Evolutionary conservation across 2,329 filamentous ascomycete genomes (phyloP).

Genomic region (Hypoxylon sp.): DNA sequence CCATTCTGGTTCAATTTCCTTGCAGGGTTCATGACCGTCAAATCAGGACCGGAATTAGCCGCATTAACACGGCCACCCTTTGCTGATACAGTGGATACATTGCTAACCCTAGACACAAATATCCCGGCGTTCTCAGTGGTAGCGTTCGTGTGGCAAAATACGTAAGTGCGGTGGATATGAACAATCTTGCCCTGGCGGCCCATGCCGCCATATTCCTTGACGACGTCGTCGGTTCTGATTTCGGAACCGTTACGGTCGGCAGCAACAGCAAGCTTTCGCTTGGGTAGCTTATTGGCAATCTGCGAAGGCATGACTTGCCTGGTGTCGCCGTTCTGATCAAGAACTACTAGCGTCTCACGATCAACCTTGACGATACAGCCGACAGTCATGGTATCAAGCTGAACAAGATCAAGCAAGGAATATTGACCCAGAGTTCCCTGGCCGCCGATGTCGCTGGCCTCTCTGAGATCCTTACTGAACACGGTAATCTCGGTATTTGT

Average conservation of each 20-base stretch:
- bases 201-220: constrained; percentile 90
- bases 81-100: constrained; percentile 91
- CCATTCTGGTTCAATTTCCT: constrained; percentile 76
- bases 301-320: constrained; percentile 89
- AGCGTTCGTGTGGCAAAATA: constrained; percentile 89
- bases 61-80: constrained; percentile 85
- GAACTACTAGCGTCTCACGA: constrained; percentile 86
- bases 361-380: constrained; percentile 96
- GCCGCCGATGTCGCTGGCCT: constrained; percentile 91
- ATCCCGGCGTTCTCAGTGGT: constrained; percentile 89
- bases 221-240: constrained; percentile 89
- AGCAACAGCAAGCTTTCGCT: constrained; percentile 85
- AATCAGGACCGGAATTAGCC: constrained; percentile 75
- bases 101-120: constrained; percentile 86
- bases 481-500: constrained; percentile 95
- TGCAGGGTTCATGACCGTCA: constrained; percentile 93
- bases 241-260: constrained; percentile 94
- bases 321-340: constrained; percentile 89
- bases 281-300: constrained; percentile 88
- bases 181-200: constrained; percentile 88
- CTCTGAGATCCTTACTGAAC: constrained; percentile 95
- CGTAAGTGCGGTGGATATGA: constrained; percentile 91
- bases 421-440: constrained; percentile 88
- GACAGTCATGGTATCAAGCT: constrained; percentile 92
- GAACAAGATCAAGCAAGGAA: constrained; percentile 92